Conservation (phyloP, 148 eudicot genomes). For the Heliamphora exappendiculata region DNA sequence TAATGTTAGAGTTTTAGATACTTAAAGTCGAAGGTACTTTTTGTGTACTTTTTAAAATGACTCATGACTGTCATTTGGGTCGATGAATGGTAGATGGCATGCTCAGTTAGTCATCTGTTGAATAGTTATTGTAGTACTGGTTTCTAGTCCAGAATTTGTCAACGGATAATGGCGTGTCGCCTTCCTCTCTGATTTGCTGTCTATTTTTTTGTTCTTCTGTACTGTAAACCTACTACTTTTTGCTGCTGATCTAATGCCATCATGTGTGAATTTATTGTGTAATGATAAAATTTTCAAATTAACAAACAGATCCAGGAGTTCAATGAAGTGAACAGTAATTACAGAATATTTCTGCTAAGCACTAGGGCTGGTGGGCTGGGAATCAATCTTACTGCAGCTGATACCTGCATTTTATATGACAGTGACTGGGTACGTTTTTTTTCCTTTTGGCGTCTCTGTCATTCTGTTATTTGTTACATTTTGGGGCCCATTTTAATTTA, state of each 20-base stretch:
- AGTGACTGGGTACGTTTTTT: conserved; percentile 83
- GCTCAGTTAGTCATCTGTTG: neutral
- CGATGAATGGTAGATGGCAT: neutral
- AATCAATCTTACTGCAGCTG: conserved; percentile 93
- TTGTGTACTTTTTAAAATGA: neutral
- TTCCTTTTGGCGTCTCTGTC: neutral
- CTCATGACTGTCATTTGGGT: neutral
- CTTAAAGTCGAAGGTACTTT: neutral
- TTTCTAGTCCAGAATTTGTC: neutral
- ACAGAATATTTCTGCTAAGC: conserved; percentile 79
- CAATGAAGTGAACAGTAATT: conserved; percentile 59
- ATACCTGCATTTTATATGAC: conserved; percentile 95
- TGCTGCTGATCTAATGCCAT: neutral
- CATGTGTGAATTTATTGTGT: neutral
- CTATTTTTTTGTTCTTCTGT: neutral
- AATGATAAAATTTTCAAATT: neutral
- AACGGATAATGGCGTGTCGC: neutral
- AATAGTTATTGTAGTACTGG: neutral
- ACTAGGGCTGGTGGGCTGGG: conserved; percentile 99
- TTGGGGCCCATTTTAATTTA: neutral
- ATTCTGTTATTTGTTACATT: neutral
- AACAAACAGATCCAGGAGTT: conserved; percentile 70
- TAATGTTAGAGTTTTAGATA: neutral
- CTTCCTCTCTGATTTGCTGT: neutral
- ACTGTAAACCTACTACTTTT: neutral